Evolutionary conservation across 805 yeast species (phyloP).

Genomic region (Cyberlindnera suaveolens): DNA sequence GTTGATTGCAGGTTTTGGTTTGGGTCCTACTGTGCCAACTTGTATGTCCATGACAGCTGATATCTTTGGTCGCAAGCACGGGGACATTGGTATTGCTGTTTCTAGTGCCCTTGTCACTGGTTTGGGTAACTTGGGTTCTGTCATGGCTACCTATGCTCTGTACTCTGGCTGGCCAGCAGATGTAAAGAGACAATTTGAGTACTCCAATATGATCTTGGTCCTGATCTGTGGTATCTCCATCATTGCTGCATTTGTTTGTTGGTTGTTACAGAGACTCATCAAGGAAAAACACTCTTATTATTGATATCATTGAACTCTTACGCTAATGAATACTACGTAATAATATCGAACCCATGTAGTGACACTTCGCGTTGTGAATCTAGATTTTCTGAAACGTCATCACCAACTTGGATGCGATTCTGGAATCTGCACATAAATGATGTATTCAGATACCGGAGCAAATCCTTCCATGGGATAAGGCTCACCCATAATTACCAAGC

Average conservation of each 20-base stretch:
- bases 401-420: too few species aligned
- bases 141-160: slow-evolving; percentile 78
- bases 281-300: slow-evolving; percentile 11
- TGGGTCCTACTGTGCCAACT: slow-evolving; percentile 89
- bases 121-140: slow-evolving; percentile 81
- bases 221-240: slow-evolving; percentile 72
- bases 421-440: too few species aligned
- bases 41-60: slow-evolving; percentile 81
- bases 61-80: slow-evolving; percentile 62
- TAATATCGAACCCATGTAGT: too few species aligned
- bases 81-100: slow-evolving; percentile 82
- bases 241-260: slow-evolving; percentile 33
- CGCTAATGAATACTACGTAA: too few species aligned
- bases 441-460: too few species aligned
- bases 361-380: too few species aligned
- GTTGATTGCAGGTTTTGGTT: slow-evolving; percentile 76
- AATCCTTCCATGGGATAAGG: too few species aligned
- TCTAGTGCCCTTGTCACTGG: slow-evolving; percentile 82
- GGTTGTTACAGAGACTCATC: slow-evolving; percentile 12
- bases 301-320: neutral
- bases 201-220: slow-evolving; percentile 82
- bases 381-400: too few species aligned
- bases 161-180: slow-evolving; percentile 88
- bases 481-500: too few species aligned
- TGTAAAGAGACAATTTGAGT: slow-evolving; percentile 46